Percentiles rank a stretch among this genome's conserved stretches.
phyloP scores from a whole-genome alignment of 768 basidiomycete genomes.

The Suillus alpinus region DNA sequence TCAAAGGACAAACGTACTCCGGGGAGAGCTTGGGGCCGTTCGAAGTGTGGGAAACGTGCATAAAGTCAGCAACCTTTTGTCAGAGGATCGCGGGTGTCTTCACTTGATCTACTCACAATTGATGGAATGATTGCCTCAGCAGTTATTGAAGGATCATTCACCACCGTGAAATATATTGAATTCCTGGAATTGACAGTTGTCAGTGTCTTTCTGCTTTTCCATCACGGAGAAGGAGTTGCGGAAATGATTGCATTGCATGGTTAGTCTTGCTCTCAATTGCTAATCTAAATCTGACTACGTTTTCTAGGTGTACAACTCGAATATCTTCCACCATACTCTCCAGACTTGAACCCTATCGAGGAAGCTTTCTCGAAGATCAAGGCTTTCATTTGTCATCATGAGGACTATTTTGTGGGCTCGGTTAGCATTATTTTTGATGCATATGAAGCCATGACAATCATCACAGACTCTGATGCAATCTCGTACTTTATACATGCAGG shows the following conservation, averaged over 20 bases:
- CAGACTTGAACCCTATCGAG: conserved; percentile 39
- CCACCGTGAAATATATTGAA: conserved; percentile 17
- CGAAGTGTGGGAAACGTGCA: conserved; percentile 22
- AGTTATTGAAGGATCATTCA: conserved; percentile 33
- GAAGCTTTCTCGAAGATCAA: conserved; percentile 29
- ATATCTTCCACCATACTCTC: conserved; percentile 37
- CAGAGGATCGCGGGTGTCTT: conserved; percentile 13
- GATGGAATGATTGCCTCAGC: conserved; percentile 29
- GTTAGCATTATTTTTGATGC: conserved; percentile 25
- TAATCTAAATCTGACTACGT: too few species aligned
- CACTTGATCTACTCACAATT: conserved; percentile 24
- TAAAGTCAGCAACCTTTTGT: too few species aligned
- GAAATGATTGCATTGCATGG: conserved; percentile 21
- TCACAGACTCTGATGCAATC: conserved; percentile 25
- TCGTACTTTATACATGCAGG: conserved; percentile 13
- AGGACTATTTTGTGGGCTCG: conserved; percentile 5
- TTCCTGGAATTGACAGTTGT: conserved; percentile 28
- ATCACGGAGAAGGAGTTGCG: conserved; percentile 20
- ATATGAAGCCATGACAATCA: conserved; percentile 23
- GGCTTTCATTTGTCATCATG: conserved; percentile 12
- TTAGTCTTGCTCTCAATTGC: too few species aligned
- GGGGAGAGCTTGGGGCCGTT: conserved; percentile 18
- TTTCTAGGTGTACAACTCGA: conserved; percentile 24
- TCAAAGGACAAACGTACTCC: conserved; percentile 31
- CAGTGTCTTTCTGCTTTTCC: conserved; percentile 10